Evolutionary conservation across 805 yeast species (phyloP).

Genomic region (Suhomyces xylopsoci): DNA sequence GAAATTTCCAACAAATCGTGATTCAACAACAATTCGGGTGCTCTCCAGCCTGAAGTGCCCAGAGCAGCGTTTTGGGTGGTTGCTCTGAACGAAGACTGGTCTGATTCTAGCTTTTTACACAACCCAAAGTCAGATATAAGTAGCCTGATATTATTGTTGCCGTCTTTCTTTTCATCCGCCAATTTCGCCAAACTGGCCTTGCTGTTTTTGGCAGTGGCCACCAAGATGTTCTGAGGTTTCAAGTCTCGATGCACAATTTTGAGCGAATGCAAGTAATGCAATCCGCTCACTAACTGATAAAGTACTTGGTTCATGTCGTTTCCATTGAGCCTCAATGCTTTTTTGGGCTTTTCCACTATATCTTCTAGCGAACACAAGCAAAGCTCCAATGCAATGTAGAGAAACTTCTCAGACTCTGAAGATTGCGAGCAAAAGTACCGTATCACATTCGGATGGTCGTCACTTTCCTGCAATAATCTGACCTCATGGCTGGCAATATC

Average conservation of each 20-base stretch:
- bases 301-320: slow-evolving; percentile 52
- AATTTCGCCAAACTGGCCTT: slow-evolving; percentile 20
- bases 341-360: slow-evolving; percentile 56
- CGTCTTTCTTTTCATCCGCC: slow-evolving; percentile 1
- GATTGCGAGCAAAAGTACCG: slow-evolving; percentile 92
- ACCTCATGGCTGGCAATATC: slow-evolving; percentile 95
- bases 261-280: slow-evolving; percentile 80
- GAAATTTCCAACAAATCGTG: slow-evolving; percentile 38
- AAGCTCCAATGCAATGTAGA: slow-evolving; percentile 89
- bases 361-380: slow-evolving; percentile 90
- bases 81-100: slow-evolving; percentile 90
- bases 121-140: slow-evolving; percentile 94
- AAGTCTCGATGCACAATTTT: slow-evolving; percentile 93
- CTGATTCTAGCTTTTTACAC: slow-evolving; percentile 87
- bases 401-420: slow-evolving; percentile 64
- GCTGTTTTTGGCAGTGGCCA: slow-evolving; percentile 57
- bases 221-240: slow-evolving; percentile 90
- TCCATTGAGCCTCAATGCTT: slow-evolving; percentile 35
- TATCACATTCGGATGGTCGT: slow-evolving; percentile 93
- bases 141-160: slow-evolving; percentile 46
- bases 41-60: slow-evolving; percentile 98
- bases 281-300: slow-evolving; percentile 77
- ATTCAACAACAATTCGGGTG: slow-evolving; percentile 74
- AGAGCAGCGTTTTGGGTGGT: slow-evolving; percentile 85
- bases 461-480: slow-evolving; percentile 82